phyloP scores from a whole-genome alignment of 176 grass and related monocot species.

The Bromus sterilis region DNA sequence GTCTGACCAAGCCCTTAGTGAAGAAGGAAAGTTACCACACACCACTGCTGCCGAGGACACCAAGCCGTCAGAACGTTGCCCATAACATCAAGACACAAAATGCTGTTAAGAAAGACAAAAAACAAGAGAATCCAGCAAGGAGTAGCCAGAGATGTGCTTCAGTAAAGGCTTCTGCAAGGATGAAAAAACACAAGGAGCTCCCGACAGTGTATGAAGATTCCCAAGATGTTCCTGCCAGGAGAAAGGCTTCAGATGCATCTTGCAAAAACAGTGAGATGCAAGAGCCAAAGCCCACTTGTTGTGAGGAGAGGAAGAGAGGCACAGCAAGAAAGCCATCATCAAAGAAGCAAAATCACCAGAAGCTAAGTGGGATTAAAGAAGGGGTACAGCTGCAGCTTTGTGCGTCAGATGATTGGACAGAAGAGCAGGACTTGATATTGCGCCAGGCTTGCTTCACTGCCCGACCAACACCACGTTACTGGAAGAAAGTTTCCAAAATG shows the following conservation, averaged over 20 bases:
- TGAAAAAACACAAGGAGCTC: neutral
- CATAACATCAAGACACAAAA: neutral
- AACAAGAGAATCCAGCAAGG: neutral
- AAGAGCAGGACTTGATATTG: conserved; percentile 63
- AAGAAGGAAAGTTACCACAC: neutral
- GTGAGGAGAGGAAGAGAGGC: conserved; percentile 22
- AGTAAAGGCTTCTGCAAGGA: neutral
- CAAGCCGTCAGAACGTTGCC: neutral
- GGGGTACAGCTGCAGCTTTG: conserved; percentile 8
- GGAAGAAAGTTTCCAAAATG: conserved; percentile 95
- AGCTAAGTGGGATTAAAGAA: conserved; percentile 25
- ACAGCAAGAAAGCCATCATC: neutral
- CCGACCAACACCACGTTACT: conserved; percentile 84
- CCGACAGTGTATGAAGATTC: neutral
- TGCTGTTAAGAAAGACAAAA: neutral
- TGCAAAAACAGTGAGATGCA: neutral
- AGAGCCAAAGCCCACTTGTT: neutral
- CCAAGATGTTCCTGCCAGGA: neutral
- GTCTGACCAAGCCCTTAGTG: neutral
- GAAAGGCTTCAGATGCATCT: neutral
- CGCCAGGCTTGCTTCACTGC: conserved; percentile 56
- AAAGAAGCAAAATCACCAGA: neutral
- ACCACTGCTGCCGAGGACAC: neutral
- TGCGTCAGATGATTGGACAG: conserved; percentile 52
- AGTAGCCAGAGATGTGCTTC: neutral